Evolutionary conservation across 1,284 basidiomycete species (phyloP).

Genomic region (Ustilago loliicola): DNA sequence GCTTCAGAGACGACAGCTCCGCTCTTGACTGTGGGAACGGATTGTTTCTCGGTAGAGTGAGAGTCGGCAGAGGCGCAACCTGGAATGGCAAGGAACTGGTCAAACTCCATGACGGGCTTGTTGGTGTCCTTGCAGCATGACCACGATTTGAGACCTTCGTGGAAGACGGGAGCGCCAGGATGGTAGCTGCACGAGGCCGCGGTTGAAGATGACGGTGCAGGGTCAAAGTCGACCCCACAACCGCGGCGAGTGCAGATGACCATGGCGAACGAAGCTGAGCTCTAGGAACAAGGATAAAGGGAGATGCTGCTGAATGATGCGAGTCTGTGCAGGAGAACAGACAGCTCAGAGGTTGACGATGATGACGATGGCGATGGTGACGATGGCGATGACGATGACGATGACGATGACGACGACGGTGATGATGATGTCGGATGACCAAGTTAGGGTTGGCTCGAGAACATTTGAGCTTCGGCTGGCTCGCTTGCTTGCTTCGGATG

Average conservation of each 20-base stretch:
- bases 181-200: conserved; percentile 59
- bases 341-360: neutral
- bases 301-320: neutral
- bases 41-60: conserved; percentile 61
- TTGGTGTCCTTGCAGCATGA: conserved; percentile 69
- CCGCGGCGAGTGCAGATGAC: conserved; percentile 66
- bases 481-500: neutral
- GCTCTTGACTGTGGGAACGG: conserved; percentile 42
- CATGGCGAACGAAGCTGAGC: conserved; percentile 41
- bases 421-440: conserved; percentile 35
- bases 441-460: neutral
- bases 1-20: conserved; percentile 36
- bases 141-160: conserved; percentile 70
- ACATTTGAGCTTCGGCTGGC: conserved; percentile 9
- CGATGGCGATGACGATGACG: conserved; percentile 12
- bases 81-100: conserved; percentile 64
- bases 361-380: conserved; percentile 14
- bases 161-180: conserved; percentile 68
- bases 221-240: conserved; percentile 63
- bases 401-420: neutral
- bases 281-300: neutral
- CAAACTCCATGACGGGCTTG: conserved; percentile 70
- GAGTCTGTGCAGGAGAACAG: neutral
- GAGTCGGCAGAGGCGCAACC: conserved; percentile 56
- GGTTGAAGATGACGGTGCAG: conserved; percentile 13